Conservation (phyloP, 2,329 filamentous ascomycete species). For the Lizonia empirigonia region DNA sequence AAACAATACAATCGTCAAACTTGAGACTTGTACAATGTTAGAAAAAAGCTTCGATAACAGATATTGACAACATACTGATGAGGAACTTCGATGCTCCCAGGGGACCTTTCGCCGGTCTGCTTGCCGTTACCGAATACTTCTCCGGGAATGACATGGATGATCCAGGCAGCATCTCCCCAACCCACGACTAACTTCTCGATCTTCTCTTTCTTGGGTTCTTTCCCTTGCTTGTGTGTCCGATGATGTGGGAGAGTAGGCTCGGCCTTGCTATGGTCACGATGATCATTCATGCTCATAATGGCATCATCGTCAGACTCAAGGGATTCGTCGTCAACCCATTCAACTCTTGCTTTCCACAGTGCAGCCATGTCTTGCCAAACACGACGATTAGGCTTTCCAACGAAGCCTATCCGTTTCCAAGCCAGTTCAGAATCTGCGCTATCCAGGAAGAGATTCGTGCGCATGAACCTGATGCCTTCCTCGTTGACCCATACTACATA, state of each 20-base stretch:
- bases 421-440: conserved; percentile 77
- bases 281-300: conserved; percentile 44
- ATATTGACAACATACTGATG: conserved; percentile 71
- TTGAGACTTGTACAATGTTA: conserved; percentile 63
- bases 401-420: conserved; percentile 93
- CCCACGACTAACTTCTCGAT: conserved; percentile 84
- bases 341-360: conserved; percentile 88
- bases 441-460: conserved; percentile 82
- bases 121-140: conserved; percentile 66
- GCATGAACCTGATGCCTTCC: conserved; percentile 97
- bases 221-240: conserved; percentile 50
- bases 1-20: conserved; percentile 95
- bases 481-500: conserved; percentile 97
- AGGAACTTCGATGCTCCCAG: conserved; percentile 85
- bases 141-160: conserved; percentile 86
- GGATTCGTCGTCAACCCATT: conserved; percentile 88
- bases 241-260: conserved; percentile 48
- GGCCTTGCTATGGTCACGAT: conserved; percentile 38
- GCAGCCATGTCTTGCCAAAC: conserved; percentile 96
- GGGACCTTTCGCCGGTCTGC: conserved; percentile 70
- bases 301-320: conserved; percentile 74
- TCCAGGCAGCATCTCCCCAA: conserved; percentile 96
- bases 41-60: conserved; percentile 30
- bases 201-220: conserved; percentile 42
- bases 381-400: conserved; percentile 82